Conservation (phyloP, 345 rosid species). For the Aegle marmelos region DNA sequence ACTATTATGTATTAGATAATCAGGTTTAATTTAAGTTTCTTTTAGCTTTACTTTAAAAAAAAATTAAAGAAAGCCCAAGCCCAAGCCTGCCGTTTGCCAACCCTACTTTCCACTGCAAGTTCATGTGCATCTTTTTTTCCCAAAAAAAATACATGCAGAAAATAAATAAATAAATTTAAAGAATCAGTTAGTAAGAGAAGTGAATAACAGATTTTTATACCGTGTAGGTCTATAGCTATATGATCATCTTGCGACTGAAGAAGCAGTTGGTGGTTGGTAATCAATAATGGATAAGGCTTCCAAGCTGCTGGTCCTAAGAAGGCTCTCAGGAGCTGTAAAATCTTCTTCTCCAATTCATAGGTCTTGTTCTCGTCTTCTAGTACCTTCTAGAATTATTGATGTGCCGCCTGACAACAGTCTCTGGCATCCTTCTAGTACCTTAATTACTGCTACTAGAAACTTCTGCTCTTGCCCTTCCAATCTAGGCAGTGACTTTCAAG, state of each 20-base stretch:
- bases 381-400: not conserved
- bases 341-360: slow-evolving; percentile 11
- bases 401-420: not conserved
- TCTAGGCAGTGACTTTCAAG: slow-evolving; percentile 26
- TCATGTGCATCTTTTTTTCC: not conserved
- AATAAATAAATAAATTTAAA: not conserved
- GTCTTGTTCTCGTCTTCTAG: slow-evolving; percentile 17
- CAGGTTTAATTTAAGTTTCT: no score
- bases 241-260: not conserved
- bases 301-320: slow-evolving; percentile 32
- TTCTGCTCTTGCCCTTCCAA: slow-evolving; percentile 42
- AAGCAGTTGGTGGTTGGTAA: not conserved
- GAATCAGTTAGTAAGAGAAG: no score
- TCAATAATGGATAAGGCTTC: slow-evolving; percentile 36
- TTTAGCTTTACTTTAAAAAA: no score
- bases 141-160: no score
- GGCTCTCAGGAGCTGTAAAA: slow-evolving; percentile 34
- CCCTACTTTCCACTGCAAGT: not conserved
- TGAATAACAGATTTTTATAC: not conserved
- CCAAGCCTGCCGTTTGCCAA: no score
- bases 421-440: slow-evolving; percentile 7
- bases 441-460: slow-evolving; percentile 31
- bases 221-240: not conserved
- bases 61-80: no score
- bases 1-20: no score